Evolutionary conservation across 371 early-diverging fungal species (phyloP).

Genomic region (Mucor plumbeus): DNA sequence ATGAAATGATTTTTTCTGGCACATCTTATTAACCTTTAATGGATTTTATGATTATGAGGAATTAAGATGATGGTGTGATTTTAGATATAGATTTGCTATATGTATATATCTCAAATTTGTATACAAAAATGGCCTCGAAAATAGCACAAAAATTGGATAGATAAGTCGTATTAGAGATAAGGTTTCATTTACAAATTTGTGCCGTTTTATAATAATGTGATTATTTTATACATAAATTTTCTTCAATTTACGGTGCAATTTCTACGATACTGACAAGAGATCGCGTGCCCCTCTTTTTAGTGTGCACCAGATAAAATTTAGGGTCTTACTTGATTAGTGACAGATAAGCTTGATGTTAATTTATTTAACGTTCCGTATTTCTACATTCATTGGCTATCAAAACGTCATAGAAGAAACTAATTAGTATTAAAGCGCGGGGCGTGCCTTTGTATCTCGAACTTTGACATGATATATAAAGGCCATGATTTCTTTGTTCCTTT

Average conservation of each 20-base stretch:
- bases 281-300: conserved; percentile 10
- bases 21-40: background rate
- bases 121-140: no score
- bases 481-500: background rate
- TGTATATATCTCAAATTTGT: no score
- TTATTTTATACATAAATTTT: background rate
- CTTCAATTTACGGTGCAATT: background rate
- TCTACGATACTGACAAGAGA: background rate
- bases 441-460: conserved; percentile 4
- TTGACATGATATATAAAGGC: conserved; percentile 12
- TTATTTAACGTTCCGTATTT: background rate
- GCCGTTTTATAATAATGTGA: background rate
- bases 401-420: conserved; percentile 11
- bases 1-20: conserved; percentile 2
- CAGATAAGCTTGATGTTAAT: conserved; percentile 8
- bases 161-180: background rate
- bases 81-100: background rate
- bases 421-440: background rate
- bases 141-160: background rate
- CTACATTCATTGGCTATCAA: background rate
- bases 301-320: background rate
- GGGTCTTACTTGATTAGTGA: conserved; percentile 3
- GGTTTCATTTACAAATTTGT: background rate
- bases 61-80: background rate
- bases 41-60: background rate